A percentile compares a stretch with the other conserved stretches of the same genome.
These are phyloP conservation scores for Penstemon davidsonii DNA, from an alignment of 257 asterid genomes.

Conservation along the genomic window DNA sequence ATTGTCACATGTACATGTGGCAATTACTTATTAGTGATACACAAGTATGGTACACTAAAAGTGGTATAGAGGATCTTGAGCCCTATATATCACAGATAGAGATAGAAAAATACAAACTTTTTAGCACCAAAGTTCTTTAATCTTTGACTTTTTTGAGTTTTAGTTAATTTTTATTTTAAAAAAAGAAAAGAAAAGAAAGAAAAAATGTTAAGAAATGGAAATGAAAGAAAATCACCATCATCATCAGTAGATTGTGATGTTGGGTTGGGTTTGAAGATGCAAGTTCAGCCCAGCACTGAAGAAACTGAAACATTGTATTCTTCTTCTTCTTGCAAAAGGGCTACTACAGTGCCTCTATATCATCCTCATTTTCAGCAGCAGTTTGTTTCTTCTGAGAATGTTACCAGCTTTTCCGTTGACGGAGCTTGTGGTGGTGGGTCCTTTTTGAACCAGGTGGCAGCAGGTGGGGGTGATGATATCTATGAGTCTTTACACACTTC, in stretches of 20 bases:
- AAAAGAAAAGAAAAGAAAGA: background rate
- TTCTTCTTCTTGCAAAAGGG: constrained; percentile 22
- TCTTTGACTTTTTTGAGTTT: constrained; percentile 11
- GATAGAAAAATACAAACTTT: background rate
- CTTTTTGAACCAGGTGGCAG: constrained; percentile 28
- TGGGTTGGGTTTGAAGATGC: constrained; percentile 57
- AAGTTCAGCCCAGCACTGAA: constrained; percentile 29
- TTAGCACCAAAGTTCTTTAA: background rate
- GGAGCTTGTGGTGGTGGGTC: constrained; percentile 36
- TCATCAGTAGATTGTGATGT: constrained; percentile 35
- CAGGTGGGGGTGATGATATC: constrained; percentile 20
- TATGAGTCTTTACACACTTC: constrained; percentile 29
- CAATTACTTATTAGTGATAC: no score
- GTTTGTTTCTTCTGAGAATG: constrained; percentile 9
- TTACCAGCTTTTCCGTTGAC: constrained; percentile 20
- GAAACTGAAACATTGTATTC: background rate
- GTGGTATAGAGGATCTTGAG: no score
- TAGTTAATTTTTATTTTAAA: background rate
- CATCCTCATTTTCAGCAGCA: constrained; percentile 11
- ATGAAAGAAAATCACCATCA: constrained; percentile 28
- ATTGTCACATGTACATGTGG: no score
- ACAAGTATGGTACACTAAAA: no score
- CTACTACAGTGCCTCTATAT: constrained; percentile 1
- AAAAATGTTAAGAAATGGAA: constrained; percentile 32
- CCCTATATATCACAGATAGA: constrained; percentile 15